phyloP scores from a whole-genome alignment of 257 asterid species.

The Paraleonurus japonicus region DNA sequence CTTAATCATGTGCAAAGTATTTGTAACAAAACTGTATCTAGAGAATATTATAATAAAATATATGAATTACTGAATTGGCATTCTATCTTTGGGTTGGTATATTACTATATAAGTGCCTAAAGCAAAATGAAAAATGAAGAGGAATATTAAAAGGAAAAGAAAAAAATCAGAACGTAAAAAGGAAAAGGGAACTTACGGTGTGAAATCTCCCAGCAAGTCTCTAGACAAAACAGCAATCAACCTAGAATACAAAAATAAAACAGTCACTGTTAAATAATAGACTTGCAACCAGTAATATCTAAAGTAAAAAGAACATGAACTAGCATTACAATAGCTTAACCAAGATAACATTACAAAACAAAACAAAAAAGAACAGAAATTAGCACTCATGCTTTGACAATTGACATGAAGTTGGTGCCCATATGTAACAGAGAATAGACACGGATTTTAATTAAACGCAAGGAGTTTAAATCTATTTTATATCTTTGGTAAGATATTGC shows the following conservation, averaged over 20 bases:
- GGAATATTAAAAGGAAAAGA: not conserved
- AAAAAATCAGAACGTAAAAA: slow-evolving; percentile 19
- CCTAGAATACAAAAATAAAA: slow-evolving; percentile 42
- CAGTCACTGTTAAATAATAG: slow-evolving; percentile 1
- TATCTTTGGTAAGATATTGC: not conserved
- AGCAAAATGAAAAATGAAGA: not conserved
- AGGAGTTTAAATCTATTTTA: not conserved
- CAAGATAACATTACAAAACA: not conserved
- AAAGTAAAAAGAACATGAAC: not conserved
- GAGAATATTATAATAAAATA: not conserved
- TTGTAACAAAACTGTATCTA: not conserved
- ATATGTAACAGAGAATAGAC: not conserved
- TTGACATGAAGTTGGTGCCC: not conserved
- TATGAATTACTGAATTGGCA: not conserved
- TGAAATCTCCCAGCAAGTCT: slow-evolving; percentile 77
- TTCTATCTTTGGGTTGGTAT: not conserved
- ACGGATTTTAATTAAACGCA: not conserved
- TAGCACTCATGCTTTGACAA: not conserved
- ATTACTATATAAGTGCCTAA: not conserved
- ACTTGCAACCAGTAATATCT: slow-evolving; percentile 6
- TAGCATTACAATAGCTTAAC: not conserved
- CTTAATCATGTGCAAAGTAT: not conserved
- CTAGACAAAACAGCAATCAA: slow-evolving; percentile 84
- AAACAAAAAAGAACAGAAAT: not conserved
- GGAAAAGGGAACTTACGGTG: slow-evolving; percentile 59